phyloP scores from a whole-genome alignment of 305 asterid species.

The Coffea humblotiana region DNA sequence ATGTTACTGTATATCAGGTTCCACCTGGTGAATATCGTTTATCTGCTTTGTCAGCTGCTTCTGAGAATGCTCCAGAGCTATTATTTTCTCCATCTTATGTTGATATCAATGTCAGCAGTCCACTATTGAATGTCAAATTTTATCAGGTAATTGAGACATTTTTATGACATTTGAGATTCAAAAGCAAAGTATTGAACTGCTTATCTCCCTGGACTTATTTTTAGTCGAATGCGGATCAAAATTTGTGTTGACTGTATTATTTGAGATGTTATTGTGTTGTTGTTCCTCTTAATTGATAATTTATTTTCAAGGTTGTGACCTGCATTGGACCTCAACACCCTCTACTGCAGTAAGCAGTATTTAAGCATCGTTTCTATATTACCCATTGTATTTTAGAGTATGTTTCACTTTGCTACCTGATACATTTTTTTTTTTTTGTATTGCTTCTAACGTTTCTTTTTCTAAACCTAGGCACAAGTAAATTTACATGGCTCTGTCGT shows the following conservation, averaged over 20 bases:
- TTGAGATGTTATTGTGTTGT: neutral
- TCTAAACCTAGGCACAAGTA: constrained; percentile 72
- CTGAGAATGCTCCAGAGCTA: constrained; percentile 80
- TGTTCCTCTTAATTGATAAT: too few species aligned
- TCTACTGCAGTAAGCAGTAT: neutral
- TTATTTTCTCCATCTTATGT: constrained; percentile 73
- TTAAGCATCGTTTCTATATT: neutral
- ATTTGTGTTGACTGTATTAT: neutral
- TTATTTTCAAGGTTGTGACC: neutral
- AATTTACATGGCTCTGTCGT: constrained; percentile 71
- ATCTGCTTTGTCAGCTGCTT: constrained; percentile 84
- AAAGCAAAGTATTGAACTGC: neutral
- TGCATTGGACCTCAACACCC: too few species aligned
- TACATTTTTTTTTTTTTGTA: constrained; percentile 2
- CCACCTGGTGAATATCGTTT: constrained; percentile 90
- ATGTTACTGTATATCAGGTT: constrained; percentile 56
- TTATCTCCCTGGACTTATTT: neutral
- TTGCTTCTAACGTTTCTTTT: constrained; percentile 15
- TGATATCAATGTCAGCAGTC: constrained; percentile 67
- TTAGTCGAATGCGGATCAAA: neutral
- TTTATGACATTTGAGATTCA: neutral
- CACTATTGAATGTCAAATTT: constrained; percentile 61
- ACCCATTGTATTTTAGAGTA: neutral
- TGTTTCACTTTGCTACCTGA: neutral
- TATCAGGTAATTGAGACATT: constrained; percentile 61